Evolutionary conservation across 495 filamentous ascomycete species (phyloP), one percentile per base, ranked within the genome.

Genomic region (Aspergillus conjunctus): DNA sequence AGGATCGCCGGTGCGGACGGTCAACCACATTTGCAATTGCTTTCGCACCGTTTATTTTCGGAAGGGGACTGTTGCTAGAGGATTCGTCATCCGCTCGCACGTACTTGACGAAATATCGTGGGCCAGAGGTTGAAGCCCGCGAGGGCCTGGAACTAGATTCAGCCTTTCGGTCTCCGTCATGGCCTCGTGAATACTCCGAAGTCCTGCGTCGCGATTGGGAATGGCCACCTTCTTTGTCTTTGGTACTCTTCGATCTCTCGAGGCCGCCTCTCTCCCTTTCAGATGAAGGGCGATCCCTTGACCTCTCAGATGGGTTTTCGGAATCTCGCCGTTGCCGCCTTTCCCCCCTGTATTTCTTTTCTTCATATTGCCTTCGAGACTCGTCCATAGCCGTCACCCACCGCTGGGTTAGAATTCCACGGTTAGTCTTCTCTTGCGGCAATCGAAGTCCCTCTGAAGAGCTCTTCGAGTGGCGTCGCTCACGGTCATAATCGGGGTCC

Each of bases 311-410:
- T 1, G n/a, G 1, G 34, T n/a, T 55, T 2, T 64, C 68, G 7
- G 21, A n/a, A n/a, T 17, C 30, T 11, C 58, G 52, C 60, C 12
- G 66, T 44, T 18, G 65, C 57, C 43, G 63, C 61, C 45, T 71
- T 60, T 41, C 56, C 60, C 46, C 59, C 54, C 50, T 62, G 32
- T 73, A 64, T 14, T 55, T 58, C 41, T 77, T 80, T 30, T 70
- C 70, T 46, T 78, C 76, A 51, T 76, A 73, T 39, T 75, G 72
- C 44, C 70, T 66, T 34, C 70, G 70, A 8, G 78, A 73, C 55
- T 77, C 72, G 22, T 75, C 74, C 12, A 81, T 51, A 26, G 78
- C 74, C 45, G 67, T 71, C 8, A 72, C 65, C 76, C 74, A 81
- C 31, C 75, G 71, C 51, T 73, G 74, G 12, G 70, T 73, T 51